Conservation (phyloP, 306 rosid species). For the Ormosia semicastrata region DNA sequence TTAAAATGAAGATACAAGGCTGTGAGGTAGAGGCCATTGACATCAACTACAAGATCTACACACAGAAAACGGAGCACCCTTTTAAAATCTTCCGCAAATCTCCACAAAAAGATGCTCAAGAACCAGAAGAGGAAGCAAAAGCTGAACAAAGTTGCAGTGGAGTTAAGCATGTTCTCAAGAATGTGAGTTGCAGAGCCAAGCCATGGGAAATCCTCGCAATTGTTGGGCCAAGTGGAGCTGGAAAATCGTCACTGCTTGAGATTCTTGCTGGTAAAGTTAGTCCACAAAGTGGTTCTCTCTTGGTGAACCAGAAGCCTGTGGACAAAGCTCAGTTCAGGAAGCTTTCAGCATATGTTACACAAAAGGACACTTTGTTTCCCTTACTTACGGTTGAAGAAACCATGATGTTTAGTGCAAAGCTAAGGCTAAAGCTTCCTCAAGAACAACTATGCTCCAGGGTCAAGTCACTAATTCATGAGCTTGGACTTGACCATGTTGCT, state of each 20-base stretch:
- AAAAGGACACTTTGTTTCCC: conserved; percentile 75
- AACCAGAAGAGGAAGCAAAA: conserved; percentile 33
- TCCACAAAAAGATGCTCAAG: conserved; percentile 33
- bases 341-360: conserved; percentile 90
- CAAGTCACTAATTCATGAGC: conserved; percentile 67
- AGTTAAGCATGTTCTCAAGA: conserved; percentile 59
- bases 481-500: conserved; percentile 73
- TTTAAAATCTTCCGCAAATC: conserved; percentile 51
- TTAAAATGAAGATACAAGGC: conserved; percentile 70
- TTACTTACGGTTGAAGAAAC: conserved; percentile 92
- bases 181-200: conserved; percentile 59
- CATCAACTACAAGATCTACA: conserved; percentile 64
- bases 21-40: conserved; percentile 83
- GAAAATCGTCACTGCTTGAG: conserved; percentile 86
- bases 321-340: conserved; percentile 64
- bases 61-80: conserved; percentile 41
- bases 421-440: conserved; percentile 53
- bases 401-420: conserved; percentile 71
- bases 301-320: conserved; percentile 58
- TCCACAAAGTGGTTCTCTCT: conserved; percentile 61
- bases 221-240: conserved; percentile 96
- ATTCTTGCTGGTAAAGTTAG: conserved; percentile 74
- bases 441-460: conserved; percentile 55
- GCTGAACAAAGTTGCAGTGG: conserved; percentile 30
- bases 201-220: conserved; percentile 89